A percentile compares a stretch with the other conserved stretches of the same genome.
Evolutionary conservation across 306 rosid species (phyloP).

Genomic region (Cotoneaster glaucophyllus): DNA sequence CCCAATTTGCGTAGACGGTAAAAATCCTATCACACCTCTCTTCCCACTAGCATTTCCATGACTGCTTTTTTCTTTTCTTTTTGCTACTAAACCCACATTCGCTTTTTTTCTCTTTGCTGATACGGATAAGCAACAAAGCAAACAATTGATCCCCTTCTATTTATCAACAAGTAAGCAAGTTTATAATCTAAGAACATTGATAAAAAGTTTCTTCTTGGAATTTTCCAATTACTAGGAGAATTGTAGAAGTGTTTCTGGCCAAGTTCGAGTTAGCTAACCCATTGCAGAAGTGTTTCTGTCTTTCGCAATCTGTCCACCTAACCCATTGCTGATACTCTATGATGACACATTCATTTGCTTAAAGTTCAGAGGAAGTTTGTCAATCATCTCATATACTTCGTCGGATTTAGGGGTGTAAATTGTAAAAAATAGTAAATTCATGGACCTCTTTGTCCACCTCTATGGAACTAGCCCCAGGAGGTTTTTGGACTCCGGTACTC

Average conservation of each 20-base stretch:
- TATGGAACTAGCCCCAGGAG: slow-evolving; percentile 78
- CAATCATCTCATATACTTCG: slow-evolving; percentile 50
- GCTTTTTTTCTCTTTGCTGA: background rate
- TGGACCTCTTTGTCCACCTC: slow-evolving; percentile 63
- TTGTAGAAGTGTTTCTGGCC: background rate
- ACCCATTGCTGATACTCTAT: no score
- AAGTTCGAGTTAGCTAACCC: background rate
- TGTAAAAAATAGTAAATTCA: slow-evolving; percentile 66
- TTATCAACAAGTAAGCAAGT: background rate
- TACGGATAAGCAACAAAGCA: background rate
- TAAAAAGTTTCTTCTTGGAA: background rate
- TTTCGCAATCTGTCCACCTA: no score
- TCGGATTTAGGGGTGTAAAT: slow-evolving; percentile 60
- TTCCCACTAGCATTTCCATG: no score
- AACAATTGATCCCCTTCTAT: background rate
- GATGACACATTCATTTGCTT: no score
- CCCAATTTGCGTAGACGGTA: no score
- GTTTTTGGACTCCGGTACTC: slow-evolving; percentile 46
- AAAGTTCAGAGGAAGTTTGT: no score
- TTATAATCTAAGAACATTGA: background rate
- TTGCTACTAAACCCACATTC: no score
- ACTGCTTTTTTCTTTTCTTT: no score
- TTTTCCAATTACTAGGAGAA: background rate
- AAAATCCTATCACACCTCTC: no score
- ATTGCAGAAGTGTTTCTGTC: no score